A percentile compares a stretch with the other conserved stretches of the same genome.
Conservation (phyloP, 495 filamentous ascomycete genomes). For the Immersiella caudata region DNA sequence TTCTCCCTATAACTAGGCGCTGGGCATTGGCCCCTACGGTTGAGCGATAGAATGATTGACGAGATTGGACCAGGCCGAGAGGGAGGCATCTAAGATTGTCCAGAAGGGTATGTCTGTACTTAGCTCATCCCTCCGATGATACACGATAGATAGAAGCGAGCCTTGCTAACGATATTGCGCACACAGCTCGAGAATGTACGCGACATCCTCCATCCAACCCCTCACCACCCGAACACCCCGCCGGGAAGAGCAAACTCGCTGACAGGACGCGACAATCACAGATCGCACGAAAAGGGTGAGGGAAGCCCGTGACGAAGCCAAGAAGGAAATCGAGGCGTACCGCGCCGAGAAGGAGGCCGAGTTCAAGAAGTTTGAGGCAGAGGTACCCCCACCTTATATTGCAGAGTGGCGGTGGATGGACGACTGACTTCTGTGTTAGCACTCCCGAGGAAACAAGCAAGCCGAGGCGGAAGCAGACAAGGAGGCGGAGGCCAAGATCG, state of each 20-base stretch:
- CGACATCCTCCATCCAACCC: background rate
- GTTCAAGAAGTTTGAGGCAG: slow-evolving; percentile 90
- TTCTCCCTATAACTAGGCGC: slow-evolving; percentile 15
- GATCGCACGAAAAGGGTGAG: slow-evolving; percentile 97
- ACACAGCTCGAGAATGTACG: slow-evolving; percentile 49
- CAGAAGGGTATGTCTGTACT: slow-evolving; percentile 69
- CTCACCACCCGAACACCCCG: background rate
- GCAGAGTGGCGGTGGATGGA: background rate
- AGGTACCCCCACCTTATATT: slow-evolving; percentile 58
- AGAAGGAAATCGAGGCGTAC: slow-evolving; percentile 98
- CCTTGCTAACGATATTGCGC: slow-evolving; percentile 20
- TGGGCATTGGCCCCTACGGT: background rate
- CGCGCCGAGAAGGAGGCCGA: slow-evolving; percentile 86
- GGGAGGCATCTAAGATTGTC: slow-evolving; percentile 98
- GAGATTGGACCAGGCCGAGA: slow-evolving; percentile 70
- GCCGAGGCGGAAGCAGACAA: slow-evolving; percentile 83
- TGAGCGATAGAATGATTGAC: background rate
- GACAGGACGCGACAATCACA: slow-evolving; percentile 35
- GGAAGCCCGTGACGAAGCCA: slow-evolving; percentile 90
- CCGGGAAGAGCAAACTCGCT: background rate
- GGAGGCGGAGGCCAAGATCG: slow-evolving; percentile 78
- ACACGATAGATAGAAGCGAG: background rate
- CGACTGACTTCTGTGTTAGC: slow-evolving; percentile 47
- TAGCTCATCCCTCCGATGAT: background rate
- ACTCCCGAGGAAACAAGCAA: slow-evolving; percentile 83